Evolutionary conservation across 2,329 filamentous ascomycete genomes (phyloP).

Genomic region (Hawksworthiomyces lignivorus): DNA sequence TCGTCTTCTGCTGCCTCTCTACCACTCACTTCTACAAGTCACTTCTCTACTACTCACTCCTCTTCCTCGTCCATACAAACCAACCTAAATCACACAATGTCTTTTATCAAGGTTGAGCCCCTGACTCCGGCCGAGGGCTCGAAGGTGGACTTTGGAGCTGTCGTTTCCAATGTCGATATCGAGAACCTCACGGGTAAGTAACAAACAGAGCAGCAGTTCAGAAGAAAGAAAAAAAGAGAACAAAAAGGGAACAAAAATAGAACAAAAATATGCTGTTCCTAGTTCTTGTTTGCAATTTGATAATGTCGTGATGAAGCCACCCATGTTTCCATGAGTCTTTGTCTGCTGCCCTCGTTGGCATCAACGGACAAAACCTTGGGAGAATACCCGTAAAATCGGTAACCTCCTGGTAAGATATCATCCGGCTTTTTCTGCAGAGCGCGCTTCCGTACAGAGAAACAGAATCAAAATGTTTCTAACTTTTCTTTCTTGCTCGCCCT

Average conservation of each 20-base stretch:
- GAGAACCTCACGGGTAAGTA: constrained; percentile 54
- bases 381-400: constrained; percentile 21
- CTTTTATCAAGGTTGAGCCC: constrained; percentile 13
- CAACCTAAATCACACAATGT: constrained; percentile 13
- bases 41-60: not conserved
- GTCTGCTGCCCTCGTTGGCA: constrained; percentile 4
- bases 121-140: constrained; percentile 12
- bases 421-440: not conserved
- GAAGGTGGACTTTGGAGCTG: constrained; percentile 50
- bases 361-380: constrained; percentile 10
- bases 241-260: too few relatives aligned
- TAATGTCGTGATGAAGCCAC: not conserved
- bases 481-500: not conserved
- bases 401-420: constrained; percentile 18
- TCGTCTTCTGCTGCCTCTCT: too few relatives aligned
- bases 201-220: too few relatives aligned
- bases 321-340: not conserved
- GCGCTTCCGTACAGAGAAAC: not conserved
- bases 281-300: too few relatives aligned
- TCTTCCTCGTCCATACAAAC: not conserved
- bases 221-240: too few relatives aligned
- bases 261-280: too few relatives aligned
- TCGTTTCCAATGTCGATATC: constrained; percentile 49
- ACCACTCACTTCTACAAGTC: not conserved
- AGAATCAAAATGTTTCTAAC: not conserved